Base-by-base conservation (phyloP, 371 early-diverging fungal species). In the Mortierella sp. region DNA sequence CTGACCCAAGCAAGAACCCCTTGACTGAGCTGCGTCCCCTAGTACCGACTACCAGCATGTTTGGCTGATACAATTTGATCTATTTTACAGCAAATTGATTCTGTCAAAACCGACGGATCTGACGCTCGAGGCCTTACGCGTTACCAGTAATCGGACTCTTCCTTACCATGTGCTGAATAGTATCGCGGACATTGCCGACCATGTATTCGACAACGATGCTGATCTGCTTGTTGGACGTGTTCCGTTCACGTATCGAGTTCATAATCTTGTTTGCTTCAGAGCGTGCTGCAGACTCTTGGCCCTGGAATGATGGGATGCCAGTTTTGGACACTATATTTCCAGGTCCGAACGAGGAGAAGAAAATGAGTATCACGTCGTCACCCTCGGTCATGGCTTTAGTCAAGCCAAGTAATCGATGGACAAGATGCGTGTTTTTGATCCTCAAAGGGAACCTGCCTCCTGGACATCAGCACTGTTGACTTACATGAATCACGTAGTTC, bases 141-240 rank as follows among this genome's bases (percentile, higher is more conserved):
- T 30, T 7, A 32, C 27, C 7, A 48, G 32, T 24, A 34, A 50
- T 14, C 26, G 14, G 2, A 11, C 31, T n/a, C 8, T 11, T 8
- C 39, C 64, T 65, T 82, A 84, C 88, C 88, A 88, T 86, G 26
- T 80, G 72, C 39, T 88, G 87, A 42, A 88, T 85, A 15, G 86
- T 86, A 32, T 86, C 88, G 55, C 85, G 84, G 17, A 88, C 87
- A 52, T 86, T 85, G 41, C 88, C 88, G 44, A 88, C 83, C 32
- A 86, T 83, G 59, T 81, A 86, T 47, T 88, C 88, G 60, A 86
- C 84, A 37, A 86, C 71, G 28, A 86, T 83, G 51, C 83, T 86
- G 57, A 87, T 82, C 81, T 87, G 64, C 41, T 66, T 71, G 32
- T 37, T 46, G 46, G 64, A 51, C 14, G 43, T 50, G 42, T 69